Percentiles rank a stretch among this genome's conserved stretches.
phyloP scores from a whole-genome alignment of 192 early-diverging fungal genomes.

The Podila epicladia region DNA sequence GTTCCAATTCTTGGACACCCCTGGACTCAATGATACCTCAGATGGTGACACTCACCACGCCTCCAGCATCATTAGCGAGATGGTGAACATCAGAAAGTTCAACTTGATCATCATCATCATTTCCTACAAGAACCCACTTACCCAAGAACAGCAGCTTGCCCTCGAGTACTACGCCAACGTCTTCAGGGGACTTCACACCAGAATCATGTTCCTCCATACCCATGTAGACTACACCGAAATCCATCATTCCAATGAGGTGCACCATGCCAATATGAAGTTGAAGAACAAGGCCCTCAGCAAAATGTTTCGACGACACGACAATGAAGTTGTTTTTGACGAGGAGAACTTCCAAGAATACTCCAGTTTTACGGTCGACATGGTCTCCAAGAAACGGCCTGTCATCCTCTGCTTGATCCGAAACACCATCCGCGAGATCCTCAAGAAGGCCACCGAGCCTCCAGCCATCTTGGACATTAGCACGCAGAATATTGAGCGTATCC shows the following conservation, averaged over 20 bases:
- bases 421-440: not conserved
- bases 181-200: not conserved
- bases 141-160: not conserved
- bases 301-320: not conserved
- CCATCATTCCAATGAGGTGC: not conserved
- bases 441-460: not conserved
- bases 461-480: not conserved
- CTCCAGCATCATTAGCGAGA: not conserved
- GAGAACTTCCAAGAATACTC: not conserved
- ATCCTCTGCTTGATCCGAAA: not conserved
- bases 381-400: not conserved
- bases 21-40: not conserved
- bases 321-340: not conserved
- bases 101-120: not conserved
- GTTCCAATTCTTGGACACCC: not conserved
- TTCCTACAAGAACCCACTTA: not conserved
- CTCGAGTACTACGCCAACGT: not conserved
- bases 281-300: not conserved
- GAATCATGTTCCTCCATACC: not conserved
- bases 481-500: not conserved
- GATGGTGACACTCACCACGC: not conserved
- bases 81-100: not conserved
- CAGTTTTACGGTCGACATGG: not conserved
- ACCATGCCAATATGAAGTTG: not conserved
- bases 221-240: not conserved